Evolutionary conservation across 2,329 filamentous ascomycete genomes (phyloP).

Genomic region (Botrytis deweyae): DNA sequence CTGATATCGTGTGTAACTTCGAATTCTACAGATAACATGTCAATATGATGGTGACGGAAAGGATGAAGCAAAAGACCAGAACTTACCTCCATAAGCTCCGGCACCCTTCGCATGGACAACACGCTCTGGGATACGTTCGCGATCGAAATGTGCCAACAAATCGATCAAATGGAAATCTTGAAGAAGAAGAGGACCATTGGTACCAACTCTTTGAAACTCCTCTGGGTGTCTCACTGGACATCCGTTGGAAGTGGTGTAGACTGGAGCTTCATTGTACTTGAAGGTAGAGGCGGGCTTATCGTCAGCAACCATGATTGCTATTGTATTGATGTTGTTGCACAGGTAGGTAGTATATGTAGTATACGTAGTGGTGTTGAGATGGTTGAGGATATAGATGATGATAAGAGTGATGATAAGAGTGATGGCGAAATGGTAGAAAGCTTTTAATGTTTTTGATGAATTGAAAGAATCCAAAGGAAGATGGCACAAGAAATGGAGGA

Average conservation of each 20-base stretch:
- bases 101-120: conserved; percentile 58
- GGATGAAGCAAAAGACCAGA: neutral
- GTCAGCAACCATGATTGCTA: conserved; percentile 45
- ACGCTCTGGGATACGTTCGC: conserved; percentile 51
- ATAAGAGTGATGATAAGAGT: neutral
- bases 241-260: conserved; percentile 61
- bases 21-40: conserved; percentile 30
- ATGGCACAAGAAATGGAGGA: neutral
- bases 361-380: neutral
- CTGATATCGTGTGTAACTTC: conserved; percentile 38
- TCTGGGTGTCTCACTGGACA: conserved; percentile 55
- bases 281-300: conserved; percentile 47
- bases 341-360: neutral
- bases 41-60: conserved; percentile 17
- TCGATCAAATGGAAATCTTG: conserved; percentile 67
- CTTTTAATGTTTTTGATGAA: neutral
- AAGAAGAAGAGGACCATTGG: conserved; percentile 58
- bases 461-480: neutral
- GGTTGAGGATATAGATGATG: neutral
- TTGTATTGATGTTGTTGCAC: conserved; percentile 3
- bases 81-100: conserved; percentile 38
- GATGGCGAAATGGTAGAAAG: neutral
- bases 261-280: conserved; percentile 57
- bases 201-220: conserved; percentile 53
- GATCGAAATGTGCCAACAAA: conserved; percentile 55